Percentiles rank a stretch among this genome's conserved stretches.
Conservation (phyloP, 805 yeast species). For the Starmerella tilneyi region DNA sequence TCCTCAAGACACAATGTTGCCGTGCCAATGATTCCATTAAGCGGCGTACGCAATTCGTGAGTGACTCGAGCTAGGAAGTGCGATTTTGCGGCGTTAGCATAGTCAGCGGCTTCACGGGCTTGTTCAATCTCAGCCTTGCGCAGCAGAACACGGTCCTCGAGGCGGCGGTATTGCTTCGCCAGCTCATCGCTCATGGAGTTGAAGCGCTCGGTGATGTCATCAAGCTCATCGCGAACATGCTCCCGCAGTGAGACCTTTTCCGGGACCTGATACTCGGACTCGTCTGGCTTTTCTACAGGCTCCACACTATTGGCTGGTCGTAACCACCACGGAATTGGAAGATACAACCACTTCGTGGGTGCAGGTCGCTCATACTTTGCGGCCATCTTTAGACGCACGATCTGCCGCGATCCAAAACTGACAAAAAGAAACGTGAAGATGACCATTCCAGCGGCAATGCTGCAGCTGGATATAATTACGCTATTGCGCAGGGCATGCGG, state of each 20-base stretch:
- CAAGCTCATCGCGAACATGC: constrained; percentile 56
- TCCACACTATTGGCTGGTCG: constrained; percentile 11
- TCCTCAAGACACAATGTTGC: constrained; percentile 87
- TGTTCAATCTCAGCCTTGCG: constrained; percentile 81
- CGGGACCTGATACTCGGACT: constrained; percentile 22
- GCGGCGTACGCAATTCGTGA: constrained; percentile 88
- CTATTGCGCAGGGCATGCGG: constrained; percentile 19
- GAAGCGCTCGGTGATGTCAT: constrained; percentile 80
- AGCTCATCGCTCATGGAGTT: constrained; percentile 90
- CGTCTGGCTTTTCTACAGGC: not conserved
- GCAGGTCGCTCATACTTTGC: constrained; percentile 24
- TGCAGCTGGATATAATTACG: constrained; percentile 19
- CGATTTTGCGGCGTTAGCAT: constrained; percentile 94
- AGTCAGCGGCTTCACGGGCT: constrained; percentile 70
- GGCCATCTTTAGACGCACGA: constrained; percentile 24
- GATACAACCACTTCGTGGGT: constrained; percentile 15
- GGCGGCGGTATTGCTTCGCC: constrained; percentile 67
- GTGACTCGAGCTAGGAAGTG: constrained; percentile 86
- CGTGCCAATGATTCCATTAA: constrained; percentile 95
- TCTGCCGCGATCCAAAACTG: constrained; percentile 25
- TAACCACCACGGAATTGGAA: constrained; percentile 21
- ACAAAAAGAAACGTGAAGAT: constrained; percentile 21
- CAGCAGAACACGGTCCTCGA: constrained; percentile 78
- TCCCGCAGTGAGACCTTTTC: constrained; percentile 21
- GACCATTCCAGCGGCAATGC: constrained; percentile 22